A percentile compares a stretch with the other conserved stretches of the same genome.
Evolutionary conservation across 2,329 filamentous ascomycete genomes (phyloP).

Genomic region (Calonectria pseudoreteaudii): DNA sequence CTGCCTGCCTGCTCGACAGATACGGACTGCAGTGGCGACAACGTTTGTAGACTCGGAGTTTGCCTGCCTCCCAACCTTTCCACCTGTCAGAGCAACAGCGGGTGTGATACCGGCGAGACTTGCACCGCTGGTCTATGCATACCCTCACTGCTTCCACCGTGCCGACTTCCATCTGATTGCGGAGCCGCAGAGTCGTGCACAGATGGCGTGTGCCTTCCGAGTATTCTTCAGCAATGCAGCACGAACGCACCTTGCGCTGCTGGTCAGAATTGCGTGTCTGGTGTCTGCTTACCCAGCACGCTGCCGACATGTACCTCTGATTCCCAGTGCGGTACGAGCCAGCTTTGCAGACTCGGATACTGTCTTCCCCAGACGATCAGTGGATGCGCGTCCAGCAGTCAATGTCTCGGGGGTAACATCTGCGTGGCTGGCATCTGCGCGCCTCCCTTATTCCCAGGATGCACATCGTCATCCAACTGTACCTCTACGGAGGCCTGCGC

Average conservation of each 20-base stretch:
- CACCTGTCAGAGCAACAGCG: not conserved
- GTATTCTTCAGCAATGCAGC: conserved; percentile 3
- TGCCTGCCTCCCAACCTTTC: not conserved
- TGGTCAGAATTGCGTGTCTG: conserved; percentile 7
- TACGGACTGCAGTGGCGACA: conserved; percentile 5
- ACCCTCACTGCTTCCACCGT: not conserved
- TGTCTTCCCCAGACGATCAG: conserved; percentile 10
- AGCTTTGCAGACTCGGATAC: conserved; percentile 17
- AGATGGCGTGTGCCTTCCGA: conserved; percentile 6
- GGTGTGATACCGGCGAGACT: not conserved
- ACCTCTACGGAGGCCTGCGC: conserved; percentile 5
- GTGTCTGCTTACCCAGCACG: conserved; percentile 7
- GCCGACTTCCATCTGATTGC: not conserved
- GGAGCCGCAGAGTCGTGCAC: not conserved
- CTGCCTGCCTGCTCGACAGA: conserved; percentile 9
- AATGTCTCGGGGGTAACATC: conserved; percentile 7
- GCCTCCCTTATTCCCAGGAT: conserved; percentile 6
- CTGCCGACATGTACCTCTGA: conserved; percentile 12
- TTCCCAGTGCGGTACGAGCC: conserved; percentile 4
- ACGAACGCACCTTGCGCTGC: not conserved
- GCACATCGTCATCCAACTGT: conserved; percentile 5
- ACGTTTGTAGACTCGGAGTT: conserved; percentile 12
- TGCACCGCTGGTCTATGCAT: conserved; percentile 15
- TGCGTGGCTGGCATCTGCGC: conserved; percentile 17
- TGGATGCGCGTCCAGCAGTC: not conserved